Evolutionary conservation across 148 eudicot species (phyloP), one percentile per base, ranked within the genome.

Genomic region (Arctostaphylos glauca): DNA sequence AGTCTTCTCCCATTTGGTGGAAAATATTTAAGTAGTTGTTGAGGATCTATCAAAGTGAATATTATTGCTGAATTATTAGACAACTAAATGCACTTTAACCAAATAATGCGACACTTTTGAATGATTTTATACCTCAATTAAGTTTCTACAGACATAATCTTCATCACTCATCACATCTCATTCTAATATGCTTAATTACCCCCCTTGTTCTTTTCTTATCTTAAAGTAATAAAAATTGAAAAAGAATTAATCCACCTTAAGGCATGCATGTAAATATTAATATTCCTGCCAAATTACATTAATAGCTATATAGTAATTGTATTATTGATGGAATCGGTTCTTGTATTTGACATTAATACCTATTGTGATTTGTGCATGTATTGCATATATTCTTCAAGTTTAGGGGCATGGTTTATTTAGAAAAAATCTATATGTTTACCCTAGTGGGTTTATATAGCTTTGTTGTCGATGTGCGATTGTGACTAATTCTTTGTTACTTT

Each of bases 121-220:
- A 52, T 12, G 10, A 52, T 76, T 76, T 76, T 53, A 25, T 76
- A 6, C 79, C 62, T 31, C 62, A n/a, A n/a, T n/a, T n/a, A 75
- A 48, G 78, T 75, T 50, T 58, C 56, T 50, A 75, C n/a, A n/a
- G 59, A 50, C 25, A 75, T 43, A 15, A 43, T 76, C 46, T 38
- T 76, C 60, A 53, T 7, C 41, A 64, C 23, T 64, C 70, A n/a
- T n/a, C n/a, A n/a, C n/a, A 25, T 66, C 71, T 25, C 21, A 31
- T 76, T 76, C 47, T 53, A 76, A 76, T 31, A 76, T 76, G 46
- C 62, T 21, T 31, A 76, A 52, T 52, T 25, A 54, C 62, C 46
- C 0, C 5, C 2, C 41, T 68, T 14, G 18, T 43, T 6, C n/a
- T 2, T 19, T 6, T 46, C 50, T 43, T 67, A 2, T 31, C 6